Percentiles rank a stretch among this genome's conserved stretches.
These are phyloP conservation scores for Parmelia sp. DNA, from an alignment of 495 filamentous ascomycete species.

Conservation along the genomic window DNA sequence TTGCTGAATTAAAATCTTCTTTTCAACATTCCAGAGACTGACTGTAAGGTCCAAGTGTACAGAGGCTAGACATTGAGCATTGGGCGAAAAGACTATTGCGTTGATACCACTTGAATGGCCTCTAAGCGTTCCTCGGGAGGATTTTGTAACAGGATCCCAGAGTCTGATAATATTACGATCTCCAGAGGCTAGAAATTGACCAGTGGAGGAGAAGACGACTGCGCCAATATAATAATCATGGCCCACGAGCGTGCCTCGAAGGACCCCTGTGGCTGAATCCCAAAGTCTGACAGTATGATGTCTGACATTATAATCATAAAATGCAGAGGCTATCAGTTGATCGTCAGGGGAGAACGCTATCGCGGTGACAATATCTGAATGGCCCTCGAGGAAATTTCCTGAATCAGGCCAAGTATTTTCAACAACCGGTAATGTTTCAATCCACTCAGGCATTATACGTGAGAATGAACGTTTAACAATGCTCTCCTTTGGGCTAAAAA, in stretches of 20 bases:
- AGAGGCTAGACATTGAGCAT: no score
- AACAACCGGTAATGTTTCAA: slow-evolving; percentile 8
- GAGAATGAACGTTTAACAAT: slow-evolving; percentile 8
- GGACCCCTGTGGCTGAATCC: slow-evolving; percentile 21
- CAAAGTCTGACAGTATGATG: slow-evolving; percentile 35
- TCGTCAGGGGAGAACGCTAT: slow-evolving; percentile 32
- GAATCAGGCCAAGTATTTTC: slow-evolving; percentile 15
- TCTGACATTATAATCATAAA: slow-evolving; percentile 28
- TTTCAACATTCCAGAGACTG: no score
- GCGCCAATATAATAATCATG: slow-evolving; percentile 15
- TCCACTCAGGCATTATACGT: slow-evolving; percentile 11
- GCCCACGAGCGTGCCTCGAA: no score
- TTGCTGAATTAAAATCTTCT: no score
- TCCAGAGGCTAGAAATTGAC: slow-evolving; percentile 21
- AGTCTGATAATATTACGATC: background rate
- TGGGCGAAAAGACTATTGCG: no score
- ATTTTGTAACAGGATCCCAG: background rate
- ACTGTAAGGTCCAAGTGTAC: no score
- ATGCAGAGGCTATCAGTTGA: slow-evolving; percentile 31
- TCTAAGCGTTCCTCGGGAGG: background rate
- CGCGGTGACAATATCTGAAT: slow-evolving; percentile 23
- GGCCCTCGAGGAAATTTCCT: slow-evolving; percentile 10
- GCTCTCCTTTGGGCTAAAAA: slow-evolving; percentile 13
- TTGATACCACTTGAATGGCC: background rate
- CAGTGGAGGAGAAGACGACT: slow-evolving; percentile 31